Conservation (phyloP, 345 rosid species). For the Rubroshorea leprosula region DNA sequence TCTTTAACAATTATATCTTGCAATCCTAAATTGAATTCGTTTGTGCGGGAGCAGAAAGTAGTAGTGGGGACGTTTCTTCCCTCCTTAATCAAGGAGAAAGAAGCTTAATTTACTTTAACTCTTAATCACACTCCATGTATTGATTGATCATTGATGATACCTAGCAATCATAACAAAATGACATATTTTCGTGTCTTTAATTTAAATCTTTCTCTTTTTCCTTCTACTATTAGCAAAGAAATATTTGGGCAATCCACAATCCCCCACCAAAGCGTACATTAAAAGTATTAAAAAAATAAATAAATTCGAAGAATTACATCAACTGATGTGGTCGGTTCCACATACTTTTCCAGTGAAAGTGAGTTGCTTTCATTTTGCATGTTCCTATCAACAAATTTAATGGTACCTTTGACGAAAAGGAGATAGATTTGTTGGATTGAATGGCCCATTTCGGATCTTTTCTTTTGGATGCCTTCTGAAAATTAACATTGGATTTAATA, state of each 20-base stretch:
- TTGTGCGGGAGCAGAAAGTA: too few relatives aligned
- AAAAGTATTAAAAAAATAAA: too few relatives aligned
- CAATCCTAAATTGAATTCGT: too few relatives aligned
- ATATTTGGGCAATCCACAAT: neutral
- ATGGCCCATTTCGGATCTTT: too few relatives aligned
- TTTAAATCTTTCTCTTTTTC: neutral
- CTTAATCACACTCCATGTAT: neutral
- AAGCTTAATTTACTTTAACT: neutral
- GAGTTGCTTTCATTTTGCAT: too few relatives aligned
- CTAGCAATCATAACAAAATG: slow-evolving; percentile 2
- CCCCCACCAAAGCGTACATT: neutral
- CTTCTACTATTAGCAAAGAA: neutral
- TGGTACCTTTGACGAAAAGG: too few relatives aligned
- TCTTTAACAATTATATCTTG: too few relatives aligned
- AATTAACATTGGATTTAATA: too few relatives aligned
- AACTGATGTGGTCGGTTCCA: neutral
- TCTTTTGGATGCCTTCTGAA: too few relatives aligned
- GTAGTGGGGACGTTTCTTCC: too few relatives aligned
- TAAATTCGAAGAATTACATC: neutral
- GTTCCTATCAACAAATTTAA: too few relatives aligned
- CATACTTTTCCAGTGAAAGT: neutral
- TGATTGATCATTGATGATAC: neutral
- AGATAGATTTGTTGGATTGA: too few relatives aligned
- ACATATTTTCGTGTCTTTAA: neutral
- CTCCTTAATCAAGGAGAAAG: neutral